Conservation (phyloP, 2,329 filamentous ascomycete species). For the Rutstroemia sp. region DNA sequence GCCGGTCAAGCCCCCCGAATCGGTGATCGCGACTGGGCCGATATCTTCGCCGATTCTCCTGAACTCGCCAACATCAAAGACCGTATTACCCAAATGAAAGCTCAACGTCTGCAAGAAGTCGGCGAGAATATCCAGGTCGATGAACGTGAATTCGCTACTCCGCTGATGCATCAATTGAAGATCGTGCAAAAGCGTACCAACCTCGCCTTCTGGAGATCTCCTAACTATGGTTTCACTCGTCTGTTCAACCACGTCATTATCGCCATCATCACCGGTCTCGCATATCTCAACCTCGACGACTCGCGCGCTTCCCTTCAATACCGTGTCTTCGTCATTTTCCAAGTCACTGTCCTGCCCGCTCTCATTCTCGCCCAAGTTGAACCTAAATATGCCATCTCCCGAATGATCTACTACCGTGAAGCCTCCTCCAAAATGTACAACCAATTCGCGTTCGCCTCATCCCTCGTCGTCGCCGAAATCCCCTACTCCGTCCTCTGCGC, state of each 20-base stretch:
- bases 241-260: slow-evolving; percentile 80
- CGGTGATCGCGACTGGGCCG: slow-evolving; percentile 56
- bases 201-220: slow-evolving; percentile 74
- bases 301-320: slow-evolving; percentile 74
- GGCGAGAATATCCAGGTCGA: slow-evolving; percentile 29
- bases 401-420: slow-evolving; percentile 81
- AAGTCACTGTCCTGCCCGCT: slow-evolving; percentile 75
- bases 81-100: slow-evolving; percentile 49
- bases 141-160: slow-evolving; percentile 76
- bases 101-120: slow-evolving; percentile 40
- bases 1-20: slow-evolving; percentile 54
- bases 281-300: slow-evolving; percentile 70
- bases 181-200: slow-evolving; percentile 67
- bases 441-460: slow-evolving; percentile 67
- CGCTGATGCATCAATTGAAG: slow-evolving; percentile 70
- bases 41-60: slow-evolving; percentile 52
- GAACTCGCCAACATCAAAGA: slow-evolving; percentile 49
- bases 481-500: slow-evolving; percentile 78
- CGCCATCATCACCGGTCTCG: slow-evolving; percentile 69
- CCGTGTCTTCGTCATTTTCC: slow-evolving; percentile 85
- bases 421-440: slow-evolving; percentile 81
- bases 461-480: slow-evolving; percentile 76
- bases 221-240: slow-evolving; percentile 83
- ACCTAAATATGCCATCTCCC: slow-evolving; percentile 72
- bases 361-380: slow-evolving; percentile 80